Base-by-base conservation (phyloP, 2,329 filamentous ascomycete species). In the Clarireedia monteithiana region DNA sequence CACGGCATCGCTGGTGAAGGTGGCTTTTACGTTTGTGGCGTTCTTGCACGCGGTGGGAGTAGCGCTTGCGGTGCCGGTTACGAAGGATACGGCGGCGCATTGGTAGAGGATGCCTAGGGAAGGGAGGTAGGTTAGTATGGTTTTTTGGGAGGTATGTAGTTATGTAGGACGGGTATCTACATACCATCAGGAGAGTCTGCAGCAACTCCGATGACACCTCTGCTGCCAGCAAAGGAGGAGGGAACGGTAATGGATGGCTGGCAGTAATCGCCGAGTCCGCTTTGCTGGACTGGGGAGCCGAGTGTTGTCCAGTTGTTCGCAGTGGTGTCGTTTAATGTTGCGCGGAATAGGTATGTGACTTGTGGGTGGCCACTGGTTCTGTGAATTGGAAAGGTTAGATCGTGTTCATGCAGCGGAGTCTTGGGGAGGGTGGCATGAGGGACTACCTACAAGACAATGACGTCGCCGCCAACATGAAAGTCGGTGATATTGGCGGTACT, bases 381-480 rank as follows among this genome's bases (percentile, higher is more conserved):
- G 23, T 36, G 20, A 24, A n/a, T 17, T 7, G 14, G 17, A 10
- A 50, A 78, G 64, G 58, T 38, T 47, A 26, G 2, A 44, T 39
- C 7, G 20, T 15, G 6, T 50, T 17, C 27, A n/a, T 30, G 6
- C 15, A 9, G 26, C 38, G 39, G 20, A 20, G 20, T 20, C 20
- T 20, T 20, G 6, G 39, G 6, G 9, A 52, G 14, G 50, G 30
- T 5, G 26, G 6, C 6, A 7, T 4, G 12, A 4, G 5, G 38
- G 12, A 27, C 4, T n/a, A 55, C 59, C 30, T 40, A 60, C 59
- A 56, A 58, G 26, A 74, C 73, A 44, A 85, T 70, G 55, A 75
- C 70, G 62, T 83, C 78, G 60, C 81, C 81, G 61, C 71, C 79
- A 57, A 83, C 77, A 65, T 82, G 76, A 68, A 83, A 83, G 62